Base-by-base conservation (phyloP, 1,139 yeast genomes). In the Lodderomyces elongisporus region DNA sequence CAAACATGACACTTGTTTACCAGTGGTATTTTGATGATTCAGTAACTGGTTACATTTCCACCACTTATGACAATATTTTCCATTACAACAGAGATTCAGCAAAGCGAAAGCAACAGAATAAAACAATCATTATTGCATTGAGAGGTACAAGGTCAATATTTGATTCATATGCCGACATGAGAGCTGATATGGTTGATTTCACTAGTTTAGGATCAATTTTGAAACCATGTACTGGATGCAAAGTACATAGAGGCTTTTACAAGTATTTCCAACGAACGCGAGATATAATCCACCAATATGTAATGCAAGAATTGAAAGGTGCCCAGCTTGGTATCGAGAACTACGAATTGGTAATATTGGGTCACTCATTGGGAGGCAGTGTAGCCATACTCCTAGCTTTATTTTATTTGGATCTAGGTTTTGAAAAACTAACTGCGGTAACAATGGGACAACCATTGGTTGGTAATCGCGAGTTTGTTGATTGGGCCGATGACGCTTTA, bases 361-460 rank as follows among this genome's bases (percentile, higher is more conserved):
- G 79, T 1, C 79, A 73, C 44, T 72, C 78, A 1, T 43, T 72
- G 41, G 79, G 79, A 1, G 79, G 78, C 5, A 63, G 76, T 2
- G 56, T 72, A 7, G 68, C 70, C 0, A 43, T 66, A 3, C 45
- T 73, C 1, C 43, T 70, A 10, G 63, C 66, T 0, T 47, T 70
- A 15, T 63, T 64, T 36, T 59, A 60, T 31, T 46, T 61, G 13
- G 70, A 62, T 39, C 39, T 58, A 28, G 69, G 70, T 0, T 57
- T 48, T 34, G 53, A 55, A 5, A 51, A 56, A 17, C 25, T 68
- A 18, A 48, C 58, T 0, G 46, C 71, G 28, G 57, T 71, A 28
- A 66, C 74, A 0, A 64, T 72, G 72, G 78, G 78, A 0, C 77
- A 69, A 43, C 78, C 78, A 0, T 54, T 69, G 36, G 44, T 70